Evolutionary conservation across 768 basidiomycete species (phyloP), one percentile per base, ranked within the genome.

Genomic region (Lactifluus subvellereus): DNA sequence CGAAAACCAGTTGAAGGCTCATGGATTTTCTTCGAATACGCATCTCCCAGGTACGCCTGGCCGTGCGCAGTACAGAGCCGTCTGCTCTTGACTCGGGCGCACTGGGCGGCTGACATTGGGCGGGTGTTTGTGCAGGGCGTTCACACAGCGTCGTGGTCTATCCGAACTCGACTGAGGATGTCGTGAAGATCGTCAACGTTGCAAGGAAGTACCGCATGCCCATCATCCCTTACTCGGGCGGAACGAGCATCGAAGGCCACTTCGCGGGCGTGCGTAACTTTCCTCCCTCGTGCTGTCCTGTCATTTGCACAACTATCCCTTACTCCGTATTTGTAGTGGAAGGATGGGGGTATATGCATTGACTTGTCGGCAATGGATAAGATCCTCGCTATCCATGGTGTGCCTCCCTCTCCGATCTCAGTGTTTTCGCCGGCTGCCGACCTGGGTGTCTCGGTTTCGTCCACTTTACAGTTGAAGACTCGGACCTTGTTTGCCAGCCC

Each of bases 241-340:
- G 87, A 1, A 95, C 93, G 0, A 85, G 82, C 68, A 72, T 95
- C 27, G 93, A 94, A 70, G 91, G 91, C 0, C 87, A 91, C 65
- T 85, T 81, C 65, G 76, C 80, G 42, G 84, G 83, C 33, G 89
- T 89, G 66, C 61, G 83, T 74, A 50, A 18, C 27, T 8, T 20
- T 22, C 40, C 64, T 47, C 22, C 20, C 52, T 13, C 38, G 60
- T 37, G 27, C 16, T 30, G 18, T 45, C 14, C 33, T 42, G 20
- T 20, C 18, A 16, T 10, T 18, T 60, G 2, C 43, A 16, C 5
- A 35, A 33, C 18, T 9, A 14, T 42, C 20, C 1, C 22, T 40
- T 49, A 30, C 30, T 35, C 27, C 40, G 33, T 30, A 14, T 59
- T 32, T 33, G n/a, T 10, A 60, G 59, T 22, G 56, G 70, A 67